These are phyloP conservation scores for Hawksworthiomyces lignivorus DNA, from an alignment of 2,329 filamentous ascomycete species.

Conservation along the genomic window DNA sequence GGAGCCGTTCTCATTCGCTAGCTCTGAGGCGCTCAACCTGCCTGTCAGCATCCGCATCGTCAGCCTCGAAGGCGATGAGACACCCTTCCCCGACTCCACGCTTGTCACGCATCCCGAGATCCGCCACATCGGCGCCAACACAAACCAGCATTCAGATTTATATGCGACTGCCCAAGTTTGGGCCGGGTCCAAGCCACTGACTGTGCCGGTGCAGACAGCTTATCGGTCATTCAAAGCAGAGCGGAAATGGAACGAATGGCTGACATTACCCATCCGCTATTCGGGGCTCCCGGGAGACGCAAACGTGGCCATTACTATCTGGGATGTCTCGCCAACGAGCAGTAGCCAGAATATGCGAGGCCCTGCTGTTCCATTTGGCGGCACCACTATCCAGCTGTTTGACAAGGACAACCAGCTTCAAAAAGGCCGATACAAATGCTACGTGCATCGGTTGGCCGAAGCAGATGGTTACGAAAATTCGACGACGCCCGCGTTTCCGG, in stretches of 20 bases:
- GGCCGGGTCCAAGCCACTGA: slow-evolving; percentile 91
- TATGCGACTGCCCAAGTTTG: slow-evolving; percentile 91
- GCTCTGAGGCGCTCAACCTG: slow-evolving; percentile 74
- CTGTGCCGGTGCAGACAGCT: slow-evolving; percentile 82
- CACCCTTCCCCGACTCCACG: slow-evolving; percentile 66
- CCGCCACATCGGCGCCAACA: slow-evolving; percentile 77
- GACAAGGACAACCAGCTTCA: slow-evolving; percentile 85
- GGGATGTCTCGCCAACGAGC: slow-evolving; percentile 82
- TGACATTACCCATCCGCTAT: slow-evolving; percentile 78
- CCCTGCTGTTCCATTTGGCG: slow-evolving; percentile 85
- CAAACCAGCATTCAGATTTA: slow-evolving; percentile 73
- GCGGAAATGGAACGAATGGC: slow-evolving; percentile 88
- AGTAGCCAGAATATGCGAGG: slow-evolving; percentile 54
- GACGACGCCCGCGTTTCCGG: slow-evolving; percentile 64
- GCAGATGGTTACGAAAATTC: slow-evolving; percentile 81
- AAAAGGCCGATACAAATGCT: slow-evolving; percentile 88
- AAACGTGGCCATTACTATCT: slow-evolving; percentile 84
- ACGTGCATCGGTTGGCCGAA: slow-evolving; percentile 69
- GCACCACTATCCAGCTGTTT: slow-evolving; percentile 87
- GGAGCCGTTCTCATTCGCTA: slow-evolving; percentile 95
- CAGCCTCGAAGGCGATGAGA: slow-evolving; percentile 70
- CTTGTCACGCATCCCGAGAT: slow-evolving; percentile 72
- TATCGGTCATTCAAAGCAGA: slow-evolving; percentile 84
- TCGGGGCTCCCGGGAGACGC: slow-evolving; percentile 73
- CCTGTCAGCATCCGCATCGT: slow-evolving; percentile 62